Conservation (phyloP, 1,284 basidiomycete genomes). For the Ustilago nuda region DNA sequence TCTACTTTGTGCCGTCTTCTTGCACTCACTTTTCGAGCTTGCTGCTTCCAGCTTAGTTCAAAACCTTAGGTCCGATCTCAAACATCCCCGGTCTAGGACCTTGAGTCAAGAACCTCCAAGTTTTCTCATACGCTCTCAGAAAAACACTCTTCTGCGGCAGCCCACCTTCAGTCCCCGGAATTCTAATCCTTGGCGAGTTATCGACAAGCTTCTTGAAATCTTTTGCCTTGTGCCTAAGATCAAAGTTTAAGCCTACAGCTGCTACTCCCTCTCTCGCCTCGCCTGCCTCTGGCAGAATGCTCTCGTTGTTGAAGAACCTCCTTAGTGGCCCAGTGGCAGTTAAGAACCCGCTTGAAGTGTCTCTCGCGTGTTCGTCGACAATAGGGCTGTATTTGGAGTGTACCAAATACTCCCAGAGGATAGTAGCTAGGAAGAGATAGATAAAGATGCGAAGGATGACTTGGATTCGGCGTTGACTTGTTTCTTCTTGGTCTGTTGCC, state of each 20-base stretch:
- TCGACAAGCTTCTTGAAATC: slow-evolving; percentile 16
- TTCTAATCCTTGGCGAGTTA: slow-evolving; percentile 18
- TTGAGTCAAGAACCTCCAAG: slow-evolving; percentile 17
- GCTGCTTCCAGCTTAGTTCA: slow-evolving; percentile 8
- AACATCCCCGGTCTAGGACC: slow-evolving; percentile 29
- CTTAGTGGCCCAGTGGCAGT: slow-evolving; percentile 30
- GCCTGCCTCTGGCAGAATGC: slow-evolving; percentile 22
- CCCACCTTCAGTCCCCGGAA: slow-evolving; percentile 13
- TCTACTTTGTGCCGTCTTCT: neutral
- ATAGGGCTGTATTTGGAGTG: slow-evolving; percentile 48
- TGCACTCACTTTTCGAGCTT: neutral
- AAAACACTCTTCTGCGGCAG: slow-evolving; percentile 36
- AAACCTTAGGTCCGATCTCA: slow-evolving; percentile 39
- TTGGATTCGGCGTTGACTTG: slow-evolving; percentile 36
- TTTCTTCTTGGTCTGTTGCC: slow-evolving; percentile 28
- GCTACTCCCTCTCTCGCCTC: slow-evolving; percentile 22
- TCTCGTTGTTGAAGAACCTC: slow-evolving; percentile 44
- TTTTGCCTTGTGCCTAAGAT: slow-evolving; percentile 11
- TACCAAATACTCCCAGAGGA: slow-evolving; percentile 48
- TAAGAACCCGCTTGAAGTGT: slow-evolving; percentile 33
- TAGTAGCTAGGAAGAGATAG: slow-evolving; percentile 33
- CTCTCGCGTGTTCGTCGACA: slow-evolving; percentile 20
- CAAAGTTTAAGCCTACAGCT: slow-evolving; percentile 29
- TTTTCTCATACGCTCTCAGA: slow-evolving; percentile 21
- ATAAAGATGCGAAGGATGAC: slow-evolving; percentile 28